A percentile compares a stretch with the other conserved stretches of the same genome.
These are phyloP conservation scores for Beta corolliflora DNA, from an alignment of 179 eudicot genomes.

Conservation along the genomic window DNA sequence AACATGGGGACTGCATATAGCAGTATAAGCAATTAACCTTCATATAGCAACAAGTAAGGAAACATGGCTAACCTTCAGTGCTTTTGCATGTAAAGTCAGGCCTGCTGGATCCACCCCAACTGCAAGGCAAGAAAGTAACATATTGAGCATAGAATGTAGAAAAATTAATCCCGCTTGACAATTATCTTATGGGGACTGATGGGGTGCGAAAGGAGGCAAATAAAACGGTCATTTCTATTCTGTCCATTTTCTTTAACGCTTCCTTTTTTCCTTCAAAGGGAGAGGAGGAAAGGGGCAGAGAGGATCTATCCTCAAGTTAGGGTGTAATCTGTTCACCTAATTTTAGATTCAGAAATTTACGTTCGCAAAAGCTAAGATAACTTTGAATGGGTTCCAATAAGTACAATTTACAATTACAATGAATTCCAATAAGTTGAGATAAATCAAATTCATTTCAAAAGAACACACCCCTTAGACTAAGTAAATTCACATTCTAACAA, in stretches of 20 bases:
- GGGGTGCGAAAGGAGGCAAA: neutral
- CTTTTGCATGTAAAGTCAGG: constrained; percentile 97
- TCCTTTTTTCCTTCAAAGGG: too few relatives aligned
- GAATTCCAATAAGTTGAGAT: too few relatives aligned
- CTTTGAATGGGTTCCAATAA: too few relatives aligned
- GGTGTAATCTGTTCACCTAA: too few relatives aligned
- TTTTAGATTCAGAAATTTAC: too few relatives aligned
- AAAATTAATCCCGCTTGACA: neutral
- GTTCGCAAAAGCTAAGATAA: too few relatives aligned
- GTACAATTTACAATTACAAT: too few relatives aligned
- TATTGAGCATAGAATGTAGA: neutral
- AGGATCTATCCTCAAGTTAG: neutral
- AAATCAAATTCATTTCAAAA: too few relatives aligned
- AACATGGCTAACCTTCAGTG: constrained; percentile 75
- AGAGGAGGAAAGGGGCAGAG: neutral
- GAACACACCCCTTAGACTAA: neutral
- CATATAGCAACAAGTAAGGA: neutral
- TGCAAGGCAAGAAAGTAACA: constrained; percentile 42
- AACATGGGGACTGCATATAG: neutral
- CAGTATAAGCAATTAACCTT: neutral
- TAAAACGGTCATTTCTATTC: neutral
- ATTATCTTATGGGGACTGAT: neutral
- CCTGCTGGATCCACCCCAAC: constrained; percentile 99
- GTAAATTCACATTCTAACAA: neutral
- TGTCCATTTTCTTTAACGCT: neutral